These are phyloP conservation scores for Solanum tarapatanum DNA, from an alignment of 257 asterid species.

Conservation along the genomic window DNA sequence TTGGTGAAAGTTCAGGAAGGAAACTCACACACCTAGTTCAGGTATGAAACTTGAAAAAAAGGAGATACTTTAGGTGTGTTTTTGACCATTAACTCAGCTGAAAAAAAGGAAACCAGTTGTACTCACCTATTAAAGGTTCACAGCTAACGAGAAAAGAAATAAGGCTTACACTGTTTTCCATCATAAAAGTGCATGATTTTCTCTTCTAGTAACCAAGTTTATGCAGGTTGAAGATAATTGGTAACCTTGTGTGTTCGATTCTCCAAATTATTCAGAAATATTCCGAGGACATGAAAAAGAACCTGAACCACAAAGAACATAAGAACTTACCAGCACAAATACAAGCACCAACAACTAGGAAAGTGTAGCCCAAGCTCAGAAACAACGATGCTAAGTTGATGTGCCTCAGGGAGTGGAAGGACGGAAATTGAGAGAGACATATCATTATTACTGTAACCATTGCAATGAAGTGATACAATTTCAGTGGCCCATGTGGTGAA, in stretches of 20 bases:
- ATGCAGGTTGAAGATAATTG: background rate
- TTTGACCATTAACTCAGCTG: background rate
- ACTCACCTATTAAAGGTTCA: background rate
- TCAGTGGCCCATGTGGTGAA: constrained; percentile 58
- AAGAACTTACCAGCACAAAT: constrained; percentile 48
- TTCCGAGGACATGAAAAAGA: background rate
- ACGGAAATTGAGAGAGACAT: constrained; percentile 80
- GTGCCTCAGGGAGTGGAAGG: constrained; percentile 95
- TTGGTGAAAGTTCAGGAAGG: background rate
- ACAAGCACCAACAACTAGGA: constrained; percentile 89
- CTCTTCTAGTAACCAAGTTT: background rate
- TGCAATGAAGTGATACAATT: constrained; percentile 74
- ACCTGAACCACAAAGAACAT: background rate
- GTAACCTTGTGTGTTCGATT: background rate
- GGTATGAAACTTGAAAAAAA: background rate
- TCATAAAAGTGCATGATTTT: background rate
- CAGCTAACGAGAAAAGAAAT: background rate
- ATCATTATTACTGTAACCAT: constrained; percentile 81
- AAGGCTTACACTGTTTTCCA: background rate
- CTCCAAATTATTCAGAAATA: background rate
- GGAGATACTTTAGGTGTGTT: background rate
- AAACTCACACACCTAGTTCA: background rate
- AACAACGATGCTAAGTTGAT: constrained; percentile 64
- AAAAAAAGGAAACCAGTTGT: background rate
- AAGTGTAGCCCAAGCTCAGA: constrained; percentile 73